Base-by-base conservation (phyloP, 345 rosid genomes). In the Trapa incisa region DNA sequence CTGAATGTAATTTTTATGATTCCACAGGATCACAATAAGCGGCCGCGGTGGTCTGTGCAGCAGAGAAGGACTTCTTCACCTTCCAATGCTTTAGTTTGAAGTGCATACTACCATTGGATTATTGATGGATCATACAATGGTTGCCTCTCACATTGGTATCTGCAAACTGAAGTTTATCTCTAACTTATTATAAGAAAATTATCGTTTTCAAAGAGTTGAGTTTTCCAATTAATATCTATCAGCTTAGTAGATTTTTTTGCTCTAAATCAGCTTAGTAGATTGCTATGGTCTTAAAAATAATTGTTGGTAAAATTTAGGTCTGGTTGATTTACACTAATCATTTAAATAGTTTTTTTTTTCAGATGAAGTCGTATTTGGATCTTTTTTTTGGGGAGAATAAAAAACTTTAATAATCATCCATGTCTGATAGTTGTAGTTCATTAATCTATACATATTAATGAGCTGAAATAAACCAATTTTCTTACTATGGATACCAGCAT, bases 11-110 rank as follows among this genome's bases (percentile, higher is more conserved):
- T 14, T 53, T 67, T 47, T 72, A 71, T 65, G 38, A 71, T 48
- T 83, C 17, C 14, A 61, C 65, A 89, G 98, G 93, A 65, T 39
- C 79, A 86, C 73, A 93, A 93, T 71, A 73, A 70, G 72, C 84
- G 97, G 13, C 80, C 89, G 64, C 94, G 93, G 6, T 92, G 90
- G 98, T 88, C 92, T 53, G 79, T 71, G 41, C 92, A 84, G 65
- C 98, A 88, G 70, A 92, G 92, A 54, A 76, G 79, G 70, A 70
- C 74, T 14, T 67, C 80, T 47, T 82, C 78, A 45, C 65, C 83
- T 65, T 53, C 82, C 33, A 43, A 78, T 33, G 42, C 75, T 11
- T 79, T 84, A 70, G 65, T 64, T 39, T 83, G 66, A 84, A 58
- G 63, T 6, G 35, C 33, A 15, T 50, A 16, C 6, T 15, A 10